A percentile compares a stretch with the other conserved stretches of the same genome.
These are phyloP conservation scores for Gliomastix tumulicola DNA, from an alignment of 2,329 filamentous ascomycete genomes.

Conservation along the genomic window DNA sequence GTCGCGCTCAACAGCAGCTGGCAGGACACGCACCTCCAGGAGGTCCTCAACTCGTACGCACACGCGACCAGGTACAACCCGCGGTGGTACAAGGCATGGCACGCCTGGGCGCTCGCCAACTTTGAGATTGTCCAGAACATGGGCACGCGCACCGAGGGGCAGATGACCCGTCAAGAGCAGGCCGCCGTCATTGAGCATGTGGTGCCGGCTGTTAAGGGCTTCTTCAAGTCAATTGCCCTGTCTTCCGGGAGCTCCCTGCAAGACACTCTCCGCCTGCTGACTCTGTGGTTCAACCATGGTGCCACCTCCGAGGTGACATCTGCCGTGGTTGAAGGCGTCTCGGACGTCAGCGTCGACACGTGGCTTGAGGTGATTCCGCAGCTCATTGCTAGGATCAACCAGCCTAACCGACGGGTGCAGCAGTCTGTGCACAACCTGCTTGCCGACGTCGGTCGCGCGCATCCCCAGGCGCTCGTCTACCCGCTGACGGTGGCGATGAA, in stretches of 20 bases:
- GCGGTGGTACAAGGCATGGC: slow-evolving; percentile 98
- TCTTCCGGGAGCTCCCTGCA: slow-evolving; percentile 90
- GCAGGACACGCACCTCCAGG: slow-evolving; percentile 78
- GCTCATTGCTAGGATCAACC: slow-evolving; percentile 93
- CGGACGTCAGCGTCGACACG: slow-evolving; percentile 89
- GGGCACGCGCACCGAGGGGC: slow-evolving; percentile 56
- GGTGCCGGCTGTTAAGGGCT: slow-evolving; percentile 88
- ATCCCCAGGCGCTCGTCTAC: slow-evolving; percentile 95
- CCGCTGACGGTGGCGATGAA: slow-evolving; percentile 98
- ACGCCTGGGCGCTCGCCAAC: slow-evolving; percentile 96
- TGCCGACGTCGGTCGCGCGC: slow-evolving; percentile 84
- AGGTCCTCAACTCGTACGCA: slow-evolving; percentile 85
- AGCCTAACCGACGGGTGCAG: slow-evolving; percentile 82
- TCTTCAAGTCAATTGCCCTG: slow-evolving; percentile 94
- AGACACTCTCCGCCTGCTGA: slow-evolving; percentile 86
- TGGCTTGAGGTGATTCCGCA: slow-evolving; percentile 99
- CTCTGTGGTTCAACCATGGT: slow-evolving; percentile 93
- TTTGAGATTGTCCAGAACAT: slow-evolving; percentile 93
- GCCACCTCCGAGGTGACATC: slow-evolving; percentile 81
- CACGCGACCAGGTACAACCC: slow-evolving; percentile 92
- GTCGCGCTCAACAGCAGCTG: slow-evolving; percentile 81
- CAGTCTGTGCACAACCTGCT: slow-evolving; percentile 88
- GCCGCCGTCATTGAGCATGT: slow-evolving; percentile 77
- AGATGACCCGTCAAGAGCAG: slow-evolving; percentile 39
- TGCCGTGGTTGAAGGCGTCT: slow-evolving; percentile 84